These are phyloP conservation scores for Gnaphalium uliginosum DNA, from an alignment of 129 eudicot genomes.

Conservation along the genomic window DNA sequence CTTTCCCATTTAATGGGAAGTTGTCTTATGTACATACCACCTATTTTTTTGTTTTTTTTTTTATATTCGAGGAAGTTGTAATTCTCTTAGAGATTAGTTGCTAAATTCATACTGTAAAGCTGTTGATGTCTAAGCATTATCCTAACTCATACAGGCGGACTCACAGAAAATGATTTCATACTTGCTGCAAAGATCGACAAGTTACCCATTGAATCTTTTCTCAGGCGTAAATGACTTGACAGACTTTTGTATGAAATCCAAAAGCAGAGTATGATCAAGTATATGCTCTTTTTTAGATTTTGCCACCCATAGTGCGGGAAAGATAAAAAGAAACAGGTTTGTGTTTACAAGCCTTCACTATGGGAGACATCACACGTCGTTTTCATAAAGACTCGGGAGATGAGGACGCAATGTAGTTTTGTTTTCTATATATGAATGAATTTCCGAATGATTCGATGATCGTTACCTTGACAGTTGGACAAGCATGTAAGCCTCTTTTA, in stretches of 20 bases:
- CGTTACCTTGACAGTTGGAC: not conserved
- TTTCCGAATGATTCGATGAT: too few species aligned
- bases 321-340: too few species aligned
- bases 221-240: conserved; percentile 10
- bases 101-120: not conserved
- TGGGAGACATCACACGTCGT: too few species aligned
- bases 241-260: not conserved
- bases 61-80: not conserved
- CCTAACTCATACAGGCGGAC: conserved; percentile 70
- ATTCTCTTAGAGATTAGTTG: not conserved
- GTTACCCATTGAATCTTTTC: conserved; percentile 42
- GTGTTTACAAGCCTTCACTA: not conserved
- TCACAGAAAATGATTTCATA: conserved; percentile 91
- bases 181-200: conserved; percentile 81
- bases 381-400: not conserved
- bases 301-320: too few species aligned
- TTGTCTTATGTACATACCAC: not conserved
- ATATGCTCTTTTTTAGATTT: not conserved
- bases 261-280: not conserved
- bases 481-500: not conserved
- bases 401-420: not conserved
- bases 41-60: not conserved
- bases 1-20: not conserved
- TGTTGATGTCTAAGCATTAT: conserved; percentile 6
- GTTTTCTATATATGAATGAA: not conserved